These are phyloP conservation scores for Carpinus fangiana DNA, from an alignment of 306 rosid genomes.

Conservation along the genomic window DNA sequence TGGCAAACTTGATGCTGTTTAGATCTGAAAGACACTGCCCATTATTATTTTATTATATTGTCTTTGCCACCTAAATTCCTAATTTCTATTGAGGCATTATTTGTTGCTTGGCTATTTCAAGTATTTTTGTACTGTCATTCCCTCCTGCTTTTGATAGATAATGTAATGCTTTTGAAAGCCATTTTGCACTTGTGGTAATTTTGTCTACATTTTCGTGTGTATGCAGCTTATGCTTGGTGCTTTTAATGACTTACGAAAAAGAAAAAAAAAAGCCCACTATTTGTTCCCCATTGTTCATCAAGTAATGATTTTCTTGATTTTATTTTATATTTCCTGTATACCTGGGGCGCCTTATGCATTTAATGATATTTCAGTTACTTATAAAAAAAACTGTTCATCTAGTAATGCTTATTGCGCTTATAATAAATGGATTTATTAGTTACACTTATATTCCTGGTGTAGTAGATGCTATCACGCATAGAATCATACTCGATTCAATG, in stretches of 20 bases:
- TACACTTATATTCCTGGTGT: no score
- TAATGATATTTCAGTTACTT: background rate
- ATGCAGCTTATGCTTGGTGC: background rate
- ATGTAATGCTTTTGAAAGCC: background rate
- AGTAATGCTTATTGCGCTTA: background rate
- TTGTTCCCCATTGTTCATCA: background rate
- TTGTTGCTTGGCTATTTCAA: background rate
- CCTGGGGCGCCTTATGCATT: no score
- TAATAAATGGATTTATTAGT: background rate
- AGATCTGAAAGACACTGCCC: background rate
- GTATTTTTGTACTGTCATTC: background rate
- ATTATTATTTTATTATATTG: conserved; percentile 2
- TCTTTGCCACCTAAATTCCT: conserved; percentile 9
- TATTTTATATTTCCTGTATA: no score
- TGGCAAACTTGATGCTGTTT: conserved; percentile 17
- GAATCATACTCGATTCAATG: no score
- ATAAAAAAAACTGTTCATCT: background rate
- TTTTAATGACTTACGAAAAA: background rate
- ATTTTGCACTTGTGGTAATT: background rate
- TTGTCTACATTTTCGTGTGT: background rate
- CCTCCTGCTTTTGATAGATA: background rate
- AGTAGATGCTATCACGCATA: no score
- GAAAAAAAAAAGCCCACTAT: background rate
- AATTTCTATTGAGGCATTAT: conserved; percentile 3
- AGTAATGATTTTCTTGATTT: no score